Evolutionary conservation across 805 yeast species (phyloP).

Genomic region (Lipomyces kockii): DNA sequence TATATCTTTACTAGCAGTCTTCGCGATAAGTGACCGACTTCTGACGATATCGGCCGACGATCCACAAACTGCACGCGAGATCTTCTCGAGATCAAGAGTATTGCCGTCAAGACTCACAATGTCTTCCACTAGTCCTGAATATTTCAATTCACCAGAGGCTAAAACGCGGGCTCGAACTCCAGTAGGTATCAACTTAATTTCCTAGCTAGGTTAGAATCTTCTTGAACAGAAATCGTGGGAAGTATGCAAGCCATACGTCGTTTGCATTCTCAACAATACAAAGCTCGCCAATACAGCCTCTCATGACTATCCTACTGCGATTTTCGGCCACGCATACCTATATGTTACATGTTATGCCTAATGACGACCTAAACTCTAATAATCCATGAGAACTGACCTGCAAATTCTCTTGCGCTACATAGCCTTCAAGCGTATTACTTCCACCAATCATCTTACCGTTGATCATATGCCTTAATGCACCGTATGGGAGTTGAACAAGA

Average conservation of each 20-base stretch:
- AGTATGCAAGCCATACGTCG: not conserved
- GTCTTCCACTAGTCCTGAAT: conserved; percentile 36
- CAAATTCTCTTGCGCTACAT: not conserved
- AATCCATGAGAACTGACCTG: not conserved
- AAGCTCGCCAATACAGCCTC: conserved; percentile 36
- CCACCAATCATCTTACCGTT: not conserved
- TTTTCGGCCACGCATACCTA: conserved; percentile 16
- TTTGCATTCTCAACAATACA: conserved; percentile 2
- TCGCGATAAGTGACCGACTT: conserved; percentile 5
- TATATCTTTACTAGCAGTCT: not conserved
- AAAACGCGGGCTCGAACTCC: conserved; percentile 37
- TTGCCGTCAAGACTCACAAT: conserved; percentile 38
- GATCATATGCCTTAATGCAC: not conserved
- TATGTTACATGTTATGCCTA: conserved; percentile 3
- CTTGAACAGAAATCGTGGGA: not conserved
- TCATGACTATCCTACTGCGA: conserved; percentile 7
- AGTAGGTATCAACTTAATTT: conserved; percentile 22
- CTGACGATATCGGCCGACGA: not conserved
- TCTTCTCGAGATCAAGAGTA: conserved; percentile 37
- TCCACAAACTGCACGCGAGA: conserved; percentile 11
- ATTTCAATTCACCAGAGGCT: conserved; percentile 31
- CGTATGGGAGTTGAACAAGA: not conserved
- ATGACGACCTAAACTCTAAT: not conserved
- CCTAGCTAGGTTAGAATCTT: not conserved
- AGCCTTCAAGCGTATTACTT: not conserved